Base-by-base conservation (phyloP, 1,139 yeast species). In the Saccharomyces pastorianus region DNA sequence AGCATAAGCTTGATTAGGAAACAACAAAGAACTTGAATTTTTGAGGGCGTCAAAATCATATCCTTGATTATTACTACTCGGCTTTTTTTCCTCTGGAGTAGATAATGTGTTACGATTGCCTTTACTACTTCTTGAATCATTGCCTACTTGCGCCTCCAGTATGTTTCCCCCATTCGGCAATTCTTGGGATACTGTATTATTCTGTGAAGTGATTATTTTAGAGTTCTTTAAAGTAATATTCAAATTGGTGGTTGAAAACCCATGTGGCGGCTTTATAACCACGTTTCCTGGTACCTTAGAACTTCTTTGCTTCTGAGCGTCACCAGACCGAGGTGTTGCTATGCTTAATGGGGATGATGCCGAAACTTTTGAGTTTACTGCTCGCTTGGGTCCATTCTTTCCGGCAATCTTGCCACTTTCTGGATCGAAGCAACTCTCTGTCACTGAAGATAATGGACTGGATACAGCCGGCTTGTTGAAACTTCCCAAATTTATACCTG, bases 391-490 rank as follows among this genome's bases (percentile, higher is more conserved):
- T 29, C 7, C 38, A 28, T 20, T 9, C 17, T 38, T 38, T 20
- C n/a, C 11, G 7, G 11, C 26, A 20, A 38, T 3, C 20, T 38
- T 38, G 6, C n/a, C 25, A 38, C 26, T 38, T 17, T 38, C 44
- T 4, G 44, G 25, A 38, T 38, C 44, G 14, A 50, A 50, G n/a
- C 28, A 50, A n/a, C 56, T 53, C 48, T 63, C 64, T 1, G 61
- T 49, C n/a, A 59, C 59, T 23, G 60, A 59, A 13, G 59, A 54
- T 38, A 54, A 54, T 6, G 60, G 55, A 44, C 63, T 58, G 31
- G 59, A 56, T 26, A 52, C n/a, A 9, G 54, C 50, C 4, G 55
- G 55, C 29, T 57, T 58, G 41, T 53, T 53, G 14, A 20, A 41
- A 26, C 44, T 31, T 14, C 38, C 47, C 41, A 51, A 17, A 9